Evolutionary conservation across 495 filamentous ascomycete genomes (phyloP), one percentile per base, ranked within the genome.

Genomic region (Margaritispora aquatica): DNA sequence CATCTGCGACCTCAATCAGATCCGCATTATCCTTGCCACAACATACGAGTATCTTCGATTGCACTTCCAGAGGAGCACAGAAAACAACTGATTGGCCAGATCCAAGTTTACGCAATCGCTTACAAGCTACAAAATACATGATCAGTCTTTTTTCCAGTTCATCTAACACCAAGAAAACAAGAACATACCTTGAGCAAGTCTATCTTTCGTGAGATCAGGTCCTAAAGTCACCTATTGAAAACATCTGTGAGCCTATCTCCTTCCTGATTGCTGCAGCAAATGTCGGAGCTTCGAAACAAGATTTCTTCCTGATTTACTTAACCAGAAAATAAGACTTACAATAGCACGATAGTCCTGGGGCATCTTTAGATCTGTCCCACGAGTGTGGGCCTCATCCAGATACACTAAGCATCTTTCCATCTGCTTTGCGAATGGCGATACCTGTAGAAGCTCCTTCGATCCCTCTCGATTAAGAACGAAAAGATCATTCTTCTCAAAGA

Each of bases 301-400:
- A n/a, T n/a, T n/a, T n/a, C n/a, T n/a, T n/a, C n/a, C n/a, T n/a
- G n/a, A n/a, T n/a, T n/a, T n/a, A n/a, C n/a, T n/a, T n/a, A n/a
- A n/a, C n/a, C n/a, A n/a, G n/a, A n/a, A n/a, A n/a, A n/a, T n/a
- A n/a, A n/a, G n/a, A n/a, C n/a, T n/a, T n/a, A n/a, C n/a, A n/a
- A n/a, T n/a, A n/a, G 85, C 89, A 13, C 80, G 70, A 58, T 82
- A 84, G 11, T 73, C 17, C 0, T 53, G 54, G 0, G 89, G 88
- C 1, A 94, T 63, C 61, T 78, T 84, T 8, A 94, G 63, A 64
- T 93, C 88, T 1, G 82, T 88, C 0, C 89, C 89, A 63, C 89
- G 70, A 0, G 89, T 91, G 60, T 94, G 89, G 0, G 81, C 80
- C 61, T 94, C 83, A 51, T 92, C 89, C 1, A 92, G 74, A 65